phyloP scores from a whole-genome alignment of 805 yeast genomes.

The Metschnikowia baotianmanensis region DNA sequence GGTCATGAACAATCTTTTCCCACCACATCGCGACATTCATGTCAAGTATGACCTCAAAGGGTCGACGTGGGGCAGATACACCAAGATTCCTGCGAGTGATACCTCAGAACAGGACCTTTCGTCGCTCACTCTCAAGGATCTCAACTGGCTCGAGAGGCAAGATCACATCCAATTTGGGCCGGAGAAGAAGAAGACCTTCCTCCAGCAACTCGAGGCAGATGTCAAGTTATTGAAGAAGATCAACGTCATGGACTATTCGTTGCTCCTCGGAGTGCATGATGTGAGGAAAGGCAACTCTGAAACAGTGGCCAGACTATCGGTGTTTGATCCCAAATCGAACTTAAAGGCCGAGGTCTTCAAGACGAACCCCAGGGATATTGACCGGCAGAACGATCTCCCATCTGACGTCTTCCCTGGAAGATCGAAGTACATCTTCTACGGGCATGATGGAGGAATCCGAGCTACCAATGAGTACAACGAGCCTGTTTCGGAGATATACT shows the following conservation, averaged over 20 bases:
- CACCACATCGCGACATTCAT: constrained; percentile 87
- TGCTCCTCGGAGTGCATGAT: constrained; percentile 86
- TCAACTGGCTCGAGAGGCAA: constrained; percentile 76
- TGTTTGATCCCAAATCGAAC: constrained; percentile 42
- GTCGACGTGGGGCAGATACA: constrained; percentile 78
- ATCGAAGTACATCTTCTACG: constrained; percentile 59
- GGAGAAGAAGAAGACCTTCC: constrained; percentile 52
- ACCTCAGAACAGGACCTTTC: constrained; percentile 22
- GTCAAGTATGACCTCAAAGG: constrained; percentile 90
- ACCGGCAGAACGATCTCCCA: constrained; percentile 42
- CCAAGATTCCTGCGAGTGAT: constrained; percentile 34
- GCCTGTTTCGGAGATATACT: constrained; percentile 70
- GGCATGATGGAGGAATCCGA: constrained; percentile 81
- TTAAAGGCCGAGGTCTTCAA: constrained; percentile 39
- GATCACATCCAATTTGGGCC: constrained; percentile 77
- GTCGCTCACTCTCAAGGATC: constrained; percentile 68
- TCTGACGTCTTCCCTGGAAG: constrained; percentile 44
- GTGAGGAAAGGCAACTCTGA: constrained; percentile 52
- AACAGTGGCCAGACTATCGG: constrained; percentile 38
- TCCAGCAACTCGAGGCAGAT: constrained; percentile 72
- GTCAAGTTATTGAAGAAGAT: constrained; percentile 66
- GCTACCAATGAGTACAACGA: constrained; percentile 64
- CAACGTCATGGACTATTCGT: constrained; percentile 94
- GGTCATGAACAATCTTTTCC: constrained; percentile 96
- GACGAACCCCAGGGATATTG: constrained; percentile 47